phyloP scores from a whole-genome alignment of 2,329 filamentous ascomycete genomes.

The Orbilia blumenaviensis region DNA sequence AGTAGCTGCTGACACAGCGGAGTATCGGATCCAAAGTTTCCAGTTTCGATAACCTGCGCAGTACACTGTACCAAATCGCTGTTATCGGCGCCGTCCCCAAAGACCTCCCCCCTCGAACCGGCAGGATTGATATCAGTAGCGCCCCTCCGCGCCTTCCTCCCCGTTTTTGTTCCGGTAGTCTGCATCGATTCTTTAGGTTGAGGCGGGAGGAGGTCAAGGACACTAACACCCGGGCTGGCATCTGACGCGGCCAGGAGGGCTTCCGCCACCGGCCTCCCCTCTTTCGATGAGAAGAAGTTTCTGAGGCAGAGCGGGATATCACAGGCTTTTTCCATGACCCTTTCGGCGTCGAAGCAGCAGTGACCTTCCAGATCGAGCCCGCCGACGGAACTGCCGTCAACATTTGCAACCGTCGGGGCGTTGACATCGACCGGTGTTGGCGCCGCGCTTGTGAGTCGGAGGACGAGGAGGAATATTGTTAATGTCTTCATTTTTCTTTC shows the following conservation, averaged over 20 bases:
- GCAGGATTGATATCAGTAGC: too few relatives aligned
- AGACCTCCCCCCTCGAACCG: not conserved
- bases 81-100: not conserved
- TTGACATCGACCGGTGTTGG: not conserved
- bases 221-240: too few relatives aligned
- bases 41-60: not conserved
- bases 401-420: not conserved
- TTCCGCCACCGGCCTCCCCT: not conserved
- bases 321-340: not conserved
- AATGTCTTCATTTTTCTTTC: not conserved
- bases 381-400: not conserved
- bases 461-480: not conserved
- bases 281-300: not conserved
- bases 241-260: not conserved
- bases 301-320: not conserved
- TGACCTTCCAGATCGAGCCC: not conserved
- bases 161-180: not conserved
- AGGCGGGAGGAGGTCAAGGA: too few relatives aligned
- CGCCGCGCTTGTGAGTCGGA: not conserved
- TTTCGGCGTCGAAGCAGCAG: not conserved
- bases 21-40: not conserved
- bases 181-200: too few relatives aligned
- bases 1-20: not conserved
- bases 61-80: not conserved
- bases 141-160: not conserved